phyloP scores from a whole-genome alignment of 2,329 filamentous ascomycete species.

The Stachybotrys chartarum region DNA sequence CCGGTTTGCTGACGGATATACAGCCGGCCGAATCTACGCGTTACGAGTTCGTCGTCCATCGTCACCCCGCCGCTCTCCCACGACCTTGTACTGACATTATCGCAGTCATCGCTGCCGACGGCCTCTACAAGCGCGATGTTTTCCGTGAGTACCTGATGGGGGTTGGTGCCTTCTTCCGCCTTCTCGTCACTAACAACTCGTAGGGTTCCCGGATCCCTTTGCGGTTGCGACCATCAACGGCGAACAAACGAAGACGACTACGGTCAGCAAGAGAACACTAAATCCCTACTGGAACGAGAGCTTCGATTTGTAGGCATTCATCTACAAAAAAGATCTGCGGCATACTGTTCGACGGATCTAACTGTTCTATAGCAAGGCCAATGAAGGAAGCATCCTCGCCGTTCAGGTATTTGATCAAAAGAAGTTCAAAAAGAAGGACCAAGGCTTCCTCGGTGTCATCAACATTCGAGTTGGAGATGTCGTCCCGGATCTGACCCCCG shows the following conservation, averaged over 20 bases:
- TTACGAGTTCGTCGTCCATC: constrained; percentile 66
- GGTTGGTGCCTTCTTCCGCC: neutral
- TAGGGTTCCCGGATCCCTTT: constrained; percentile 96
- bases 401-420: constrained; percentile 99
- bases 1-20: constrained; percentile 20
- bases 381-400: constrained; percentile 91
- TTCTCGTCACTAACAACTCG: neutral
- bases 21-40: constrained; percentile 79
- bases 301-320: constrained; percentile 79
- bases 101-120: constrained; percentile 95
- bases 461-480: constrained; percentile 94
- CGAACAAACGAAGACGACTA: constrained; percentile 97
- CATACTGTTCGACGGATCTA: neutral
- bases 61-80: constrained; percentile 9
- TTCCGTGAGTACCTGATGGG: constrained; percentile 65
- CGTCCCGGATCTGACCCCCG: constrained; percentile 74
- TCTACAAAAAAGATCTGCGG: constrained; percentile 3
- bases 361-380: constrained; percentile 59
- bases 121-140: constrained; percentile 97
- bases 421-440: constrained; percentile 99
- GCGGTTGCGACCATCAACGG: constrained; percentile 95
- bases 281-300: constrained; percentile 99
- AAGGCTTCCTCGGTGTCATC: constrained; percentile 95
- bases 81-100: constrained; percentile 26
- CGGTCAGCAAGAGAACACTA: constrained; percentile 92